Evolutionary conservation across 345 rosid genomes (phyloP), one percentile per base, ranked within the genome.

Genomic region (Eucalyptus dawsonii): DNA sequence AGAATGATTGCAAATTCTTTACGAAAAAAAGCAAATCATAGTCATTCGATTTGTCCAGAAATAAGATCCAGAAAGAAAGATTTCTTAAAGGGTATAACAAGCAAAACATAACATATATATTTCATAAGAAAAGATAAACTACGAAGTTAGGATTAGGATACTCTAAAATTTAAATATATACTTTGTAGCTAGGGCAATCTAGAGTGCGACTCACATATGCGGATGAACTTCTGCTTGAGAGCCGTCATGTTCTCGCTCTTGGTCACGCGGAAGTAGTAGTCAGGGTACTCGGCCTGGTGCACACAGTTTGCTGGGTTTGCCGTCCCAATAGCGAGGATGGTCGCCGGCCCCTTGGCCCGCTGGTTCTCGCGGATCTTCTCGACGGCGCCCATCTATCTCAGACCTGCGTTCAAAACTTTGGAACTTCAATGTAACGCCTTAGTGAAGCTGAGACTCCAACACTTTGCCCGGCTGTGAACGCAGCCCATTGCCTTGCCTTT

Each of bases 151-250:
- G 47, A 25, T 45, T 44, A 44, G 47, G 47, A 9, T 81, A 15
- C 27, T 19, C 14, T 34, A 44, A 45, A 45, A 44, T 9, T 45
- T 45, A 45, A 9, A 45, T 9, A 45, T 45, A 45, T 45, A 9
- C 9, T 45, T 9, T 45, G 47, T 45, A 45, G 47, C 47, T 45
- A 45, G 47, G 47, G 47, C 47, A 45, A 45, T 45, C 47, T 9
- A 45, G 47, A 45, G 47, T 45, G 47, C 53, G 34, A 27, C 92
- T 47, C 45, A 89, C 92, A 91, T 27, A 91, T 91, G 42, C 87
- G 90, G 47, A 76, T 91, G 91, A 91, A 89, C 49, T 88, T 91
- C 40, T 89, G 85, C 50, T 91, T 91, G 47, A 91, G 42, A 27
- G 29, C 14, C 40, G 72, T 42, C 89, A 88, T 85, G 40, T 89